phyloP scores from a whole-genome alignment of 116 monocot genomes.

The Zostera marina region DNA sequence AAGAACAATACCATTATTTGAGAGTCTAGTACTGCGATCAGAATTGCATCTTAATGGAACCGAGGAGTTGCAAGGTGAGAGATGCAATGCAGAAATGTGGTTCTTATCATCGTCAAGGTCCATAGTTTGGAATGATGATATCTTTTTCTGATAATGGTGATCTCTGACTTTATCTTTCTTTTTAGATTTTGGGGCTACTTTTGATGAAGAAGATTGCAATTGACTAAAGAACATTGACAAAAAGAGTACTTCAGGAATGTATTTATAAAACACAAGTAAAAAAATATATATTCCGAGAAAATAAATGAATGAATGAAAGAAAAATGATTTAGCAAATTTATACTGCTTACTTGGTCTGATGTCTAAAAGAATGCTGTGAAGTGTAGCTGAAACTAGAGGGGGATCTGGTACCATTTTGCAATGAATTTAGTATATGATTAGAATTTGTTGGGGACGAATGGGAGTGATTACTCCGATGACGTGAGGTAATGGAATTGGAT shows the following conservation, averaged over 20 bases:
- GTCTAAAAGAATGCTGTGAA: background rate
- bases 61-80: slow-evolving; percentile 40
- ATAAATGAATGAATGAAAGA: background rate
- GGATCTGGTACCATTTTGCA: slow-evolving; percentile 1
- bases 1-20: slow-evolving; percentile 17
- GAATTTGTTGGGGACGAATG: slow-evolving; percentile 18
- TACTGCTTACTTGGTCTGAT: background rate
- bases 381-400: background rate
- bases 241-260: background rate
- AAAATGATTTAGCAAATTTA: background rate
- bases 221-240: slow-evolving; percentile 3
- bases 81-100: slow-evolving; percentile 17
- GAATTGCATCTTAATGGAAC: slow-evolving; percentile 32
- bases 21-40: slow-evolving; percentile 15
- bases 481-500: slow-evolving; percentile 4
- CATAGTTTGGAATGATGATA: slow-evolving; percentile 11
- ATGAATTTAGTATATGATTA: background rate
- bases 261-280: background rate
- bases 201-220: slow-evolving; percentile 9
- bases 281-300: background rate
- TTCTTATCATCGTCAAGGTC: slow-evolving; percentile 18
- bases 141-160: background rate
- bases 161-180: slow-evolving; percentile 5
- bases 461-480: slow-evolving; percentile 40
- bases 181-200: slow-evolving; percentile 10